phyloP scores from a whole-genome alignment of 176 grass and related monocot species.

The Cenchrus americanus region DNA sequence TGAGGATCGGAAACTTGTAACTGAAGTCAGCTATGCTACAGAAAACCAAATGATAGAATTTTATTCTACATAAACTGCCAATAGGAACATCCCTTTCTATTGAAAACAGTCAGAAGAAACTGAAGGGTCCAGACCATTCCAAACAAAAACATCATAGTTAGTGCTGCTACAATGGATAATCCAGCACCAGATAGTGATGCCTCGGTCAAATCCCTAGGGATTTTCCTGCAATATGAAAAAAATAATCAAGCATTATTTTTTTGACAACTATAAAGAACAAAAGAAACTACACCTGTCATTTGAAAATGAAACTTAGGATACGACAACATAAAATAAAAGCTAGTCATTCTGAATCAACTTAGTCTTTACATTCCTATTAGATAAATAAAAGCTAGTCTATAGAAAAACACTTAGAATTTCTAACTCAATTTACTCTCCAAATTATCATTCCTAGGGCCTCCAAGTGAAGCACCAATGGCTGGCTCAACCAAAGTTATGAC shows the following conservation, averaged over 20 bases:
- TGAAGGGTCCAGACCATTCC: conserved; percentile 71
- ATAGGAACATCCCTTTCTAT: background rate
- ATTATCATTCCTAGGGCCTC: no score
- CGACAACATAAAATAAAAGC: background rate
- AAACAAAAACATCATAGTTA: conserved; percentile 87
- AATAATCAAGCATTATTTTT: background rate
- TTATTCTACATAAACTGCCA: background rate
- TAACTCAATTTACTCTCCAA: conserved; percentile 2
- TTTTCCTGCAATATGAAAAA: conserved; percentile 70
- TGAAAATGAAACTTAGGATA: background rate
- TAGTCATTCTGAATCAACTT: background rate
- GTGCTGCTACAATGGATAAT: conserved; percentile 82
- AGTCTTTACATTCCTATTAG: background rate
- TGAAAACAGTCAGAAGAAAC: background rate
- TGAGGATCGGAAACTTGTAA: background rate
- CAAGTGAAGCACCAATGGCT: background rate
- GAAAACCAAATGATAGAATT: background rate
- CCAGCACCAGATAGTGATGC: conserved; percentile 92
- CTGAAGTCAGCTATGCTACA: background rate
- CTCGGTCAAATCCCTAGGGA: conserved; percentile 97
- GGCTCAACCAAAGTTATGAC: background rate
- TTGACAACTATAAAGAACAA: background rate
- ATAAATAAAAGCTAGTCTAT: background rate
- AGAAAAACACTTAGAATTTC: background rate
- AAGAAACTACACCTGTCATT: background rate